Conservation (phyloP, 192 early-diverging fungal species). For the Coemansia sp. region DNA sequence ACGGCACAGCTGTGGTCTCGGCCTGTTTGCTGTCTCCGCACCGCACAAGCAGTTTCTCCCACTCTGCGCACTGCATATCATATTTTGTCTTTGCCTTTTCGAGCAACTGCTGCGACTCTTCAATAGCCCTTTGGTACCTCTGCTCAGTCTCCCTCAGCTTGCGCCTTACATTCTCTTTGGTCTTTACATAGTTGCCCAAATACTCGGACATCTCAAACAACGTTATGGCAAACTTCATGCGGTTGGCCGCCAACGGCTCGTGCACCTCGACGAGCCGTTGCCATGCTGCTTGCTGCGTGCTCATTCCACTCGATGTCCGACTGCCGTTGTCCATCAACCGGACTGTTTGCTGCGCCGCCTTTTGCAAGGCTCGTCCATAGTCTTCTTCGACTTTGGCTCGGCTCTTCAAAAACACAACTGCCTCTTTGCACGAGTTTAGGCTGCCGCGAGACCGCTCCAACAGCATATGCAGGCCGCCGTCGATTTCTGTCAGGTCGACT, state of each 20-base stretch:
- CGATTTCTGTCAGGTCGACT: slow-evolving; percentile 54
- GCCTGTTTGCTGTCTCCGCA: slow-evolving; percentile 20
- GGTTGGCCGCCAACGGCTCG: slow-evolving; percentile 77
- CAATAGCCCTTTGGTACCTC: slow-evolving; percentile 71
- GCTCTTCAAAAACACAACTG: slow-evolving; percentile 76
- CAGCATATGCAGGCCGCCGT: slow-evolving; percentile 44
- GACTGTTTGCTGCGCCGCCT: slow-evolving; percentile 65
- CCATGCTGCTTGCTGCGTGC: slow-evolving; percentile 79
- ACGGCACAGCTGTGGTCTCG: background rate
- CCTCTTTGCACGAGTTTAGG: slow-evolving; percentile 57
- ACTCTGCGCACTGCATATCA: slow-evolving; percentile 77
- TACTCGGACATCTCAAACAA: slow-evolving; percentile 81
- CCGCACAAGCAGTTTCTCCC: slow-evolving; percentile 73
- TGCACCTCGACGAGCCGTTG: slow-evolving; percentile 75
- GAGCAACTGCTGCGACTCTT: slow-evolving; percentile 73
- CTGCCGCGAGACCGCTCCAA: slow-evolving; percentile 51
- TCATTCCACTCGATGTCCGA: slow-evolving; percentile 30
- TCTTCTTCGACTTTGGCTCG: slow-evolving; percentile 91
- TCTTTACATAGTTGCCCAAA: slow-evolving; percentile 56
- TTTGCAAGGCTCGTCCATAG: slow-evolving; percentile 78
- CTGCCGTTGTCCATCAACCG: slow-evolving; percentile 59
- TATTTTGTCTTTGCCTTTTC: slow-evolving; percentile 87
- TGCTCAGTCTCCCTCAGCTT: slow-evolving; percentile 80
- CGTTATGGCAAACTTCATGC: slow-evolving; percentile 70
- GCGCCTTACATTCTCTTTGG: slow-evolving; percentile 43